Evolutionary conservation across 2,329 filamentous ascomycete species (phyloP), one percentile per base, ranked within the genome.

Genomic region (Lecanicillium sp.): DNA sequence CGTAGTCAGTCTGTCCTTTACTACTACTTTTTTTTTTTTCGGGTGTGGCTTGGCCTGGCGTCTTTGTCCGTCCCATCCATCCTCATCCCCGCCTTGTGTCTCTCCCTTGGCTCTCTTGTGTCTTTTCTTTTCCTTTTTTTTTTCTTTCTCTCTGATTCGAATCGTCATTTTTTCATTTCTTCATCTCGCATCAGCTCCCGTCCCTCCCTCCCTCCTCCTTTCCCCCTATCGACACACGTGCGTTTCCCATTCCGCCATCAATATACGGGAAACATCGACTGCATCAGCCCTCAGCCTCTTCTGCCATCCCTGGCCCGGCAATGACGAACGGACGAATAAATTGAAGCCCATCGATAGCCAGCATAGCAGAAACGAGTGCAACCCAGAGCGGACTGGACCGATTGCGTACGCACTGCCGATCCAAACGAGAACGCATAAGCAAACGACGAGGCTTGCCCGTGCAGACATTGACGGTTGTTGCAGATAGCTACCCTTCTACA

Each of bases 51-150:
- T 40, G 44, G 20, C 26, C 27, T 15, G 27, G 27, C 42, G 27
- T 3, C 29, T 8, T 29, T 4, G 15, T 12, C 15, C 27, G 17
- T 24, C 12, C 17, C 35, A 23, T 5, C 24, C 15, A 19, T 26
- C 24, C 26, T 20, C 41, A 24, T 44, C 44, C 43, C 36, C 36
- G 44, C 44, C 44, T 40, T 24, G 44, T 47, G 44, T 47, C 36
- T 47, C 44, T 47, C 44, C 36, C 33, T 47, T 30, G 20, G 33
- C 26, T 23, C 42, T 29, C 27, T 39, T 20, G 19, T 23, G 10
- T 14, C n/a, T 29, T 44, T 32, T 15, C 27, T 36, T 12, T 26
- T 47, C 30, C 30, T 15, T 29, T 20, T 29, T 39, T 11, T 10
- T 17, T 36, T 24, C 32, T 14, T 32, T 26, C n/a, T n/a, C n/a